Evolutionary conservation across 495 filamentous ascomycete species (phyloP), one percentile per base, ranked within the genome.

Genomic region (Geopyxis carbonaria): DNA sequence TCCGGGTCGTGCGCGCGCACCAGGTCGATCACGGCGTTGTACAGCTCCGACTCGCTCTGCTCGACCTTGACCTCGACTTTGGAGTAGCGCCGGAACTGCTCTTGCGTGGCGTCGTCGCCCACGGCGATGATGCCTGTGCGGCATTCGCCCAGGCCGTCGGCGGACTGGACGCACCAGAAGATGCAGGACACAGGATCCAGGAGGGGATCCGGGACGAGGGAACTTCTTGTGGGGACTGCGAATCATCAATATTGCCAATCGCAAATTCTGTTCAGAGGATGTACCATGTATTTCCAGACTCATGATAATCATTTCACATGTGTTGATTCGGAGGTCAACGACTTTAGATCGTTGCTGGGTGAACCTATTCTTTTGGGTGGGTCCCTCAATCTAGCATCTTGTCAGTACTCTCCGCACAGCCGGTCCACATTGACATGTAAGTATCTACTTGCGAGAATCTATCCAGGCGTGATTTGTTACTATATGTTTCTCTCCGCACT

Each of bases 151-250:
- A n/a, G n/a, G 20, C 41, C 48, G 39, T 80, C 76, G 44, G 89
- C 78, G 1, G 77, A 76, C 47, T 84, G 73, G 5, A 92, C 56
- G 57, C 78, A 80, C 87, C 87, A 97, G 50, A 94, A 93, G 20
- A 95, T 65, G 52, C 77, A 82, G 36, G 71, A 64, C n/a, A 97
- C 75, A 48, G 87, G 83, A 55, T 97, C 89, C 43, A 87, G 66
- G 39, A 82, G 80, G 2, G 89, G 89, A 53, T 95, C 78, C 5
- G 91, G 83, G 18, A 79, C 67, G 20, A 94, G 63, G 36, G 68
- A 69, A 11, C 73, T 83, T 30, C 84, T 68, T 4, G 80, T 93
- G 55, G 93, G 94, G 40, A 91, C 78, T 54, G 30, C 1, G 16
- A 22, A 24, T 21, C 3, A 7, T 39, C 31, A 48, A 29, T 23